Conservation (phyloP, 768 basidiomycete genomes). For the Lactarius deliciosus region DNA sequence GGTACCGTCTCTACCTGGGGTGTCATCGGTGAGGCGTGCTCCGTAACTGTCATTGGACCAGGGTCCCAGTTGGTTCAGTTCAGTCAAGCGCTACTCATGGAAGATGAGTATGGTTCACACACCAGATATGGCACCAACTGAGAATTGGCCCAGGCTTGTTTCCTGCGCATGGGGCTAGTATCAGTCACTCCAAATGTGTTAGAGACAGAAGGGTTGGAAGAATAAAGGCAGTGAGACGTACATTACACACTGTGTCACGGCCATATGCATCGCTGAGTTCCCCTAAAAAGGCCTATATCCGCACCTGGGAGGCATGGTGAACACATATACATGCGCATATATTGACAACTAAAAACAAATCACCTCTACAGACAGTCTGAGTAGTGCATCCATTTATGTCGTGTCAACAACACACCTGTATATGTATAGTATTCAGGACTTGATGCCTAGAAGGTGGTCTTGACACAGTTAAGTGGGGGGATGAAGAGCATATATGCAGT, state of each 20-base stretch:
- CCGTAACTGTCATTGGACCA: no score
- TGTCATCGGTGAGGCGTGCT: no score
- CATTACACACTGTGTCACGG: slow-evolving; percentile 35
- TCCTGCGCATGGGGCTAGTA: slow-evolving; percentile 38
- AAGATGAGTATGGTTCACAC: slow-evolving; percentile 28
- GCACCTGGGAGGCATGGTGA: slow-evolving; percentile 63
- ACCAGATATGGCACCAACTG: slow-evolving; percentile 90
- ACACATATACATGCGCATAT: neutral
- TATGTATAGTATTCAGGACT: slow-evolving; percentile 94
- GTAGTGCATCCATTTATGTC: no score
- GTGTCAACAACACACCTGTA: slow-evolving; percentile 56
- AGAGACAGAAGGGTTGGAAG: neutral
- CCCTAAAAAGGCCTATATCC: slow-evolving; percentile 87
- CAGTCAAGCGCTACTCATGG: neutral
- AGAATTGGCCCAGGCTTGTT: slow-evolving; percentile 75
- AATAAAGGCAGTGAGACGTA: slow-evolving; percentile 38
- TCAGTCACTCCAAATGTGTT: slow-evolving; percentile 41
- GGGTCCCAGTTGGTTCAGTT: neutral
- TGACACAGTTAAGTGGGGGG: no score
- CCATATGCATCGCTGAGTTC: slow-evolving; percentile 75
- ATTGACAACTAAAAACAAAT: neutral
- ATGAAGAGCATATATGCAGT: no score
- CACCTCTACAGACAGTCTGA: neutral
- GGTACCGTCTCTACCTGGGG: no score
- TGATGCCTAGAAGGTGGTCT: slow-evolving; percentile 92